A percentile compares a stretch with the other conserved stretches of the same genome.
Conservation (phyloP, 306 rosid genomes). For the Vigna nakashimae region DNA sequence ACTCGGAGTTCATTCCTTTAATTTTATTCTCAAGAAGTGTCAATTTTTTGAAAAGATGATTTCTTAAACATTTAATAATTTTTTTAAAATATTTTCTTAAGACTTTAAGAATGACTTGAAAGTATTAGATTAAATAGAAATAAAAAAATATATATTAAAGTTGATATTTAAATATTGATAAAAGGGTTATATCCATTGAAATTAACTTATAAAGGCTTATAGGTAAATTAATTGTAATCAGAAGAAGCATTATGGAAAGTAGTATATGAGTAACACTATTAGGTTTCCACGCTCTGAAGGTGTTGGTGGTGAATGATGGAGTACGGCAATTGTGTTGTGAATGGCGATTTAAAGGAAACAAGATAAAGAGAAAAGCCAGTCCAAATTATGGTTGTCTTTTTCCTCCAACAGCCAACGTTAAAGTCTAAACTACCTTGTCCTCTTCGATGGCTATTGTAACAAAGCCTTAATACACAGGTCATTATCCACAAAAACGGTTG, state of each 20-base stretch:
- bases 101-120: too few relatives aligned
- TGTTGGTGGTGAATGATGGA: background rate
- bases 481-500: constrained; percentile 44
- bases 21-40: too few relatives aligned
- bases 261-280: background rate
- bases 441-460: constrained; percentile 41
- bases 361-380: constrained; percentile 16
- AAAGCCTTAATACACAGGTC: constrained; percentile 41
- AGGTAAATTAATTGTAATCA: too few relatives aligned
- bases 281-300: background rate
- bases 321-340: constrained; percentile 2
- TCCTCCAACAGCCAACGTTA: constrained; percentile 52
- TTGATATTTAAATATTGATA: too few relatives aligned
- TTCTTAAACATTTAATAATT: too few relatives aligned
- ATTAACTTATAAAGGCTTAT: too few relatives aligned
- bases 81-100: too few relatives aligned
- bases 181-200: too few relatives aligned
- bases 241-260: too few relatives aligned
- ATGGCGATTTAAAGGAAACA: background rate
- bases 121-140: too few relatives aligned
- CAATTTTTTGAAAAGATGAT: too few relatives aligned
- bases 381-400: constrained; percentile 39
- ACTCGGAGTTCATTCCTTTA: background rate
- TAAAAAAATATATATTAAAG: too few relatives aligned
- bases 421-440: constrained; percentile 49